Conservation (phyloP, 1,284 basidiomycete species). For the Ceratobasidium sp. region DNA sequence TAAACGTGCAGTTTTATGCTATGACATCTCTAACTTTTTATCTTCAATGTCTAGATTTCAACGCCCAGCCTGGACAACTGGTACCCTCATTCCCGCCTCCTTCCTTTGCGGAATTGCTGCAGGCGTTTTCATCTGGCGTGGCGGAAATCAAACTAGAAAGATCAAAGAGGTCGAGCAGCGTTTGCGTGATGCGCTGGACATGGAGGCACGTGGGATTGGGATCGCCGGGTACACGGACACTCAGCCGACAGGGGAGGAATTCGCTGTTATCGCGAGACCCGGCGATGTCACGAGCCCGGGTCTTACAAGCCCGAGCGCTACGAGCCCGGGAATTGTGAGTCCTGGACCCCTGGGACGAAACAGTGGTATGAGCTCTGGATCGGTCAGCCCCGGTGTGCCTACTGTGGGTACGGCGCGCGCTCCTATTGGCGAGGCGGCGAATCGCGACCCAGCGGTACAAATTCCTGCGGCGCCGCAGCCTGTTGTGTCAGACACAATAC, state of each 20-base stretch:
- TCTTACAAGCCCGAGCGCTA: background rate
- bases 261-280: slow-evolving; percentile 31
- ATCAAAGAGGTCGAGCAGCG: slow-evolving; percentile 78
- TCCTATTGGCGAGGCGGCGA: slow-evolving; percentile 33
- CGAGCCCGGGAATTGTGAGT: background rate
- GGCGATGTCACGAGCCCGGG: background rate
- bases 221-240: slow-evolving; percentile 38
- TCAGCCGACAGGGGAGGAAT: slow-evolving; percentile 42
- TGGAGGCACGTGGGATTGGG: slow-evolving; percentile 53
- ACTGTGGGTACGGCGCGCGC: background rate
- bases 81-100: slow-evolving; percentile 77
- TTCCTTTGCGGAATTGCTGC: slow-evolving; percentile 88
- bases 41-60: slow-evolving; percentile 50
- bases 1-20: background rate
- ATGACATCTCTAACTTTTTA: background rate
- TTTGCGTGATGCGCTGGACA: slow-evolving; percentile 75
- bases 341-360: background rate
- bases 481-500: slow-evolving; percentile 28
- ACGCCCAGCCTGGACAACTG: slow-evolving; percentile 66
- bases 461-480: slow-evolving; percentile 40
- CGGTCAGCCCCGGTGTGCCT: background rate
- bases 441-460: slow-evolving; percentile 35
- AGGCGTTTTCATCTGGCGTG: slow-evolving; percentile 82
- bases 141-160: slow-evolving; percentile 83
- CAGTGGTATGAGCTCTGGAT: background rate